These are phyloP conservation scores for Penicillium simplicissimum DNA, from an alignment of 495 filamentous ascomycete genomes.

Conservation along the genomic window DNA sequence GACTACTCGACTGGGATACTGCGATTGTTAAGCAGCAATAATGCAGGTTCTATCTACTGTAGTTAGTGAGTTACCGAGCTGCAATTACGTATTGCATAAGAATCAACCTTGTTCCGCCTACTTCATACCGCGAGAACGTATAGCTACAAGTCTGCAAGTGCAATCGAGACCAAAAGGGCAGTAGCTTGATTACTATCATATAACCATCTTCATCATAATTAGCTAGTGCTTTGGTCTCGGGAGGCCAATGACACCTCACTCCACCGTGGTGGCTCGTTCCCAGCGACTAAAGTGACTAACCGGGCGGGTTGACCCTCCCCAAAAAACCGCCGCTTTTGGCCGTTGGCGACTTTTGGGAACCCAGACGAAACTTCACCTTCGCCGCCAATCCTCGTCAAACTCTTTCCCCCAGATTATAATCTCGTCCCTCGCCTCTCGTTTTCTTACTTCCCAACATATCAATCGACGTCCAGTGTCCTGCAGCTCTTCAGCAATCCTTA, in stretches of 20 bases:
- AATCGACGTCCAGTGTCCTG: background rate
- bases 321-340: conserved; percentile 1
- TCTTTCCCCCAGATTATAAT: background rate
- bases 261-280: conserved; percentile 8
- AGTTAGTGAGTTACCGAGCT: too few species aligned
- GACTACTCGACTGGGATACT: background rate
- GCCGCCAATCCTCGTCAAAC: background rate
- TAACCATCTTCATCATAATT: background rate
- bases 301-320: background rate
- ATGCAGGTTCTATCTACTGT: background rate
- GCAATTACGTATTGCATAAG: background rate
- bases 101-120: background rate
- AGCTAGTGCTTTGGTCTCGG: conserved; percentile 1
- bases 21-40: background rate
- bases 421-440: conserved; percentile 1
- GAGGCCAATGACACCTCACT: conserved; percentile 18
- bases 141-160: background rate
- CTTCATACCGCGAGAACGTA: background rate
- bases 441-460: background rate
- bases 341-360: background rate
- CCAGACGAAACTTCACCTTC: background rate
- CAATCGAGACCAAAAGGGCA: background rate
- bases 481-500: conserved; percentile 6
- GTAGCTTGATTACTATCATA: background rate
- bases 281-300: background rate